Evolutionary conservation across 1,139 yeast genomes (phyloP).

Genomic region (Candida sp.): DNA sequence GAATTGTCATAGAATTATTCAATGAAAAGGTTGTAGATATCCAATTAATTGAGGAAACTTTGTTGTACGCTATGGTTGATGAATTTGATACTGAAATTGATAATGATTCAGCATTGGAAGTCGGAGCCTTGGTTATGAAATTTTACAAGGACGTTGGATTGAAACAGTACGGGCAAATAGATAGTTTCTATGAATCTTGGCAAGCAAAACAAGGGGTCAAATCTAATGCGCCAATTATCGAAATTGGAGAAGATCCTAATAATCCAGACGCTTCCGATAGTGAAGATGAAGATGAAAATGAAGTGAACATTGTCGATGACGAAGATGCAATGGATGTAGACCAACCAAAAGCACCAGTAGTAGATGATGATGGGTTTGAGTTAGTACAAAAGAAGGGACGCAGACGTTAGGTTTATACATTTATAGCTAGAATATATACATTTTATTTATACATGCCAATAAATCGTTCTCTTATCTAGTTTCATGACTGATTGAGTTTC

Average conservation of each 20-base stretch:
- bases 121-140: constrained; percentile 65
- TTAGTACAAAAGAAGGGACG: constrained; percentile 71
- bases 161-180: constrained; percentile 53
- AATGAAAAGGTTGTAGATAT: constrained; percentile 66
- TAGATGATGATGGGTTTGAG: constrained; percentile 95
- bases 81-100: constrained; percentile 89
- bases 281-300: constrained; percentile 45
- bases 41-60: constrained; percentile 77
- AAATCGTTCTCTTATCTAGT: background rate
- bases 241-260: constrained; percentile 53
- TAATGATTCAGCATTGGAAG: constrained; percentile 79
- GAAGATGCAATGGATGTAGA: constrained; percentile 39
- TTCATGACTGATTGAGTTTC: constrained; percentile 33
- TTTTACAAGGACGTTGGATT: constrained; percentile 62
- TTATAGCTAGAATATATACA: background rate
- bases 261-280: constrained; percentile 54
- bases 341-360: constrained; percentile 51
- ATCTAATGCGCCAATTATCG: constrained; percentile 24
- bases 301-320: constrained; percentile 20
- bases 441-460: too few species aligned
- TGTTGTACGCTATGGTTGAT: constrained; percentile 88
- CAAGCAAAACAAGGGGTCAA: constrained; percentile 45
- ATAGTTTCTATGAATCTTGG: constrained; percentile 59
- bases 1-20: constrained; percentile 77
- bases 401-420: constrained; percentile 11